Evolutionary conservation across 768 basidiomycete species (phyloP).

Genomic region (Chalciporus pseudorubinellus): DNA sequence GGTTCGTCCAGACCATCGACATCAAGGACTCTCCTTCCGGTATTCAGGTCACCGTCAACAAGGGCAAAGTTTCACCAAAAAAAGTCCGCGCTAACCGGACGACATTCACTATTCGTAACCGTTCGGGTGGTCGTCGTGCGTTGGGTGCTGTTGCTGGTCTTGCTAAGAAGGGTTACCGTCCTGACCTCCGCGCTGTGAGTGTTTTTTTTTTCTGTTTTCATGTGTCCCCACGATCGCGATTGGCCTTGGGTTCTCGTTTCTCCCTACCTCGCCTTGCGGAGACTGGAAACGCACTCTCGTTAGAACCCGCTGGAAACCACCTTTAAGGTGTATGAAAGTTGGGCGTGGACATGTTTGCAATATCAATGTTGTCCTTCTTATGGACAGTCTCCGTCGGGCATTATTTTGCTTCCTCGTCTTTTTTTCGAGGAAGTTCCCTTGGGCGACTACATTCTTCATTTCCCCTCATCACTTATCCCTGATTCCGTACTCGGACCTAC

Average conservation of each 20-base stretch:
- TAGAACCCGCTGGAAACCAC: conserved; percentile 86
- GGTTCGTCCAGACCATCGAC: conserved; percentile 56
- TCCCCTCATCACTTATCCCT: conserved; percentile 25
- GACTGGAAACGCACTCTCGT: conserved; percentile 64
- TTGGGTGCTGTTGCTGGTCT: conserved; percentile 57
- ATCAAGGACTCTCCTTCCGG: conserved; percentile 54
- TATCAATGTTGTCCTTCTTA: conserved; percentile 36
- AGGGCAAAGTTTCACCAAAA: conserved; percentile 53
- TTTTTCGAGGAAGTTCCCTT: conserved; percentile 30
- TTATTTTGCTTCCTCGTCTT: conserved; percentile 29
- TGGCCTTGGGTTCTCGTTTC: no score
- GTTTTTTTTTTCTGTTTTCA: background rate
- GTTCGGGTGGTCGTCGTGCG: conserved; percentile 70
- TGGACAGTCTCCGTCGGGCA: conserved; percentile 20
- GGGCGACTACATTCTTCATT: conserved; percentile 23
- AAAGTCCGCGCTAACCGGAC: conserved; percentile 49
- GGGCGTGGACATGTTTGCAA: conserved; percentile 96
- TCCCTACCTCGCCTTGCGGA: background rate
- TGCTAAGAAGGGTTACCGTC: conserved; percentile 70
- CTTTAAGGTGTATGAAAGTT: conserved; percentile 66
- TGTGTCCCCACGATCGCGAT: background rate
- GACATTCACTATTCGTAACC: conserved; percentile 56
- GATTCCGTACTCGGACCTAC: conserved; percentile 44
- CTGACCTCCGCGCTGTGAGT: conserved; percentile 77
- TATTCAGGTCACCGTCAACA: conserved; percentile 63